Evolutionary conservation across 2,329 filamentous ascomycete species (phyloP).

Genomic region (Penicillium concentricum): DNA sequence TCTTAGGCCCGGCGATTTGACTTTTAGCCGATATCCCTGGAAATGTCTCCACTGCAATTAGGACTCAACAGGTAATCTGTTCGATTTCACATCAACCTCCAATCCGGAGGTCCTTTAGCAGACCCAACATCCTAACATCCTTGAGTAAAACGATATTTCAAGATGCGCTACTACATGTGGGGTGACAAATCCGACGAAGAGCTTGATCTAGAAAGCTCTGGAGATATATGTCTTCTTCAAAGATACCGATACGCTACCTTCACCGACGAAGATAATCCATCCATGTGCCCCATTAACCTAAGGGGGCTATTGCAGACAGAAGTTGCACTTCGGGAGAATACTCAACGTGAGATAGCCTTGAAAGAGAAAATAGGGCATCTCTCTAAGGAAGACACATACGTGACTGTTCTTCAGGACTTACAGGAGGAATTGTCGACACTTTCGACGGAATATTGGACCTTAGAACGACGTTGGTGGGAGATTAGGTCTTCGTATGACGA

Average conservation of each 20-base stretch:
- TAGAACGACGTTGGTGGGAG: background rate
- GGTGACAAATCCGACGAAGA: background rate
- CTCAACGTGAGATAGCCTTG: background rate
- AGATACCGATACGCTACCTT: background rate
- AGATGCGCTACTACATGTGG: background rate
- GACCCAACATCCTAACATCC: background rate
- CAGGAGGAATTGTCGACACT: background rate
- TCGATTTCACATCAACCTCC: background rate
- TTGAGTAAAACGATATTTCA: background rate
- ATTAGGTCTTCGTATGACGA: background rate
- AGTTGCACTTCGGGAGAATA: background rate
- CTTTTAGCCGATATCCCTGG: background rate
- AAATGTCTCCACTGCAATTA: background rate
- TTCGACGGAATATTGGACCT: background rate
- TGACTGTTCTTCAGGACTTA: background rate
- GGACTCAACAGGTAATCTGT: background rate
- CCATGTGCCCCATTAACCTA: background rate
- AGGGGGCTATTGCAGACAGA: conserved; percentile 1
- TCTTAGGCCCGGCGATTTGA: background rate
- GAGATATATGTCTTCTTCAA: conserved; percentile 1
- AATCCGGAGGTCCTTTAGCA: background rate
- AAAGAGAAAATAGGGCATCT: background rate
- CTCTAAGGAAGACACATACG: background rate
- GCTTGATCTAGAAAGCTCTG: background rate
- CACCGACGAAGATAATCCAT: background rate